These are phyloP conservation scores for Dothideomycetidae sp. DNA, from an alignment of 2,329 filamentous ascomycete species.

Conservation along the genomic window DNA sequence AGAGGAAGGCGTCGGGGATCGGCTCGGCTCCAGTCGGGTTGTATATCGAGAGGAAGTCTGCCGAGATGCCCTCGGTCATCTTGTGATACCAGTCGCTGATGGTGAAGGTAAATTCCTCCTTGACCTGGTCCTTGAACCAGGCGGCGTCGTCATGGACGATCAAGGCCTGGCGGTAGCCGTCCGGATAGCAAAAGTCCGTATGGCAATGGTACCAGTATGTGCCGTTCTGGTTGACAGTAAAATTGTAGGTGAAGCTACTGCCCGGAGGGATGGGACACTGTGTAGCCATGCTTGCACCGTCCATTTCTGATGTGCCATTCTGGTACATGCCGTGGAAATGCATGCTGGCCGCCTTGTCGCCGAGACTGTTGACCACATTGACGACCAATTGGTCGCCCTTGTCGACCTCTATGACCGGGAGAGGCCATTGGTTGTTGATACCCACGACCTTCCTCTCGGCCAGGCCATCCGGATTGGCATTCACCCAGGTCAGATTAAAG, in stretches of 20 bases:
- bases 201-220: conserved; percentile 58
- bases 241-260: conserved; percentile 50
- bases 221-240: conserved; percentile 41
- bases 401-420: conserved; percentile 58
- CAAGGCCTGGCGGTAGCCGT: conserved; percentile 53
- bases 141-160: conserved; percentile 48
- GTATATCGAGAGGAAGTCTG: conserved; percentile 38
- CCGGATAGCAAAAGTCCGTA: conserved; percentile 48
- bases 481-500: conserved; percentile 42
- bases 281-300: conserved; percentile 53
- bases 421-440: conserved; percentile 60
- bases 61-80: conserved; percentile 35
- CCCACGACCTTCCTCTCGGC: conserved; percentile 41
- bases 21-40: conserved; percentile 50
- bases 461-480: conserved; percentile 41
- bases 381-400: conserved; percentile 59
- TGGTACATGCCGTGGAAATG: conserved; percentile 72
- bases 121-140: conserved; percentile 38
- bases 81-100: conserved; percentile 65
- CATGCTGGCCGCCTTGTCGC: conserved; percentile 49
- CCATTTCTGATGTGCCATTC: conserved; percentile 61
- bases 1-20: conserved; percentile 48
- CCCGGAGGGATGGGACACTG: conserved; percentile 54
- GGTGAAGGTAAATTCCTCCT: conserved; percentile 49
- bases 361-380: conserved; percentile 52